These are phyloP conservation scores for Dipodascus geniculatus DNA, from an alignment of 805 yeast species.

Conservation along the genomic window DNA sequence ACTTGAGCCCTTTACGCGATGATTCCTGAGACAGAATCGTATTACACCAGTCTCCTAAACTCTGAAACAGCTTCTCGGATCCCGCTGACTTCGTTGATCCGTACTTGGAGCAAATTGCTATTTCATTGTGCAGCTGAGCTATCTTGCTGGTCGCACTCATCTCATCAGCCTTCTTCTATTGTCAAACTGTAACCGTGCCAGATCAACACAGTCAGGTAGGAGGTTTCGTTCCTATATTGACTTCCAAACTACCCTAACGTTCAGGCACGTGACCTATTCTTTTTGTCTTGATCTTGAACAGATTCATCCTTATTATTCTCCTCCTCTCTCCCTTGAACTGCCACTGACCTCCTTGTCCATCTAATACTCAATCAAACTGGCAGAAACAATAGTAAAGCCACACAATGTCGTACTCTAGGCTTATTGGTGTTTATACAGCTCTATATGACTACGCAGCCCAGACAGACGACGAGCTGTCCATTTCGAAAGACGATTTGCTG, in stretches of 20 bases:
- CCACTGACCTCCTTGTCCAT: background rate
- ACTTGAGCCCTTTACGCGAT: background rate
- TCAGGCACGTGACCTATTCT: background rate
- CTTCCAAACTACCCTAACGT: background rate
- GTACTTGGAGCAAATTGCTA: background rate
- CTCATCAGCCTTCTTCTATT: no score
- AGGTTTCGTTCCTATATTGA: no score
- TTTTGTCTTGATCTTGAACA: background rate
- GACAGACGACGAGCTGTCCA: constrained; percentile 77
- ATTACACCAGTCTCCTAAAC: background rate
- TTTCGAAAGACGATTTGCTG: constrained; percentile 65
- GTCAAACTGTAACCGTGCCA: no score
- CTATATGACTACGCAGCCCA: constrained; percentile 73
- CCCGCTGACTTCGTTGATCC: background rate
- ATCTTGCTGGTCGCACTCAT: background rate
- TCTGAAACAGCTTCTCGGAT: background rate
- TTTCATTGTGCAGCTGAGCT: background rate
- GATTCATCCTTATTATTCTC: no score
- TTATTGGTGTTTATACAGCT: constrained; percentile 64
- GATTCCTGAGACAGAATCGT: background rate
- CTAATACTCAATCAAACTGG: background rate
- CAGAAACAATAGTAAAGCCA: background rate
- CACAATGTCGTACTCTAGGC: background rate
- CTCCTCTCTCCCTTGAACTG: no score
- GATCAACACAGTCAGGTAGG: no score